Percentiles rank a stretch among this genome's conserved stretches.
Conservation (phyloP, 2,329 filamentous ascomycete genomes). For the Dryadomyces quercus-mongolicae region DNA sequence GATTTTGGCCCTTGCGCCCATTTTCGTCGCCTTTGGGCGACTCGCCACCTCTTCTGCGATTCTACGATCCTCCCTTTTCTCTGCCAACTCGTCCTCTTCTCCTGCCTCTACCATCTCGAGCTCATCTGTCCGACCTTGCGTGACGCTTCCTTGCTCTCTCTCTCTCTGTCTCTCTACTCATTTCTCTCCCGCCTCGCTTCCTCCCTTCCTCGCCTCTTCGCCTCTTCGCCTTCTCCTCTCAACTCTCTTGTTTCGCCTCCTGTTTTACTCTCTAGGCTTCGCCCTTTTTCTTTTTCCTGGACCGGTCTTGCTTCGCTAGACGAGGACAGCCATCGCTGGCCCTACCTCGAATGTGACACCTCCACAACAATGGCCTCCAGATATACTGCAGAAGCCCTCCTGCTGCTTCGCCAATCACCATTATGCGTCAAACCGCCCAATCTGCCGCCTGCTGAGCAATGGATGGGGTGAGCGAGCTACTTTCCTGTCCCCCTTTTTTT, state of each 20-base stretch:
- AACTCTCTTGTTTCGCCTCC: not conserved
- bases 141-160: no score
- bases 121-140: no score
- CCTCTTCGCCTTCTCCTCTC: no score
- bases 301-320: not conserved
- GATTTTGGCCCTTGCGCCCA: not conserved
- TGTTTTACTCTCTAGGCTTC: not conserved
- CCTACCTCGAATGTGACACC: not conserved
- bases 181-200: not conserved
- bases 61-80: not conserved
- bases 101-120: not conserved
- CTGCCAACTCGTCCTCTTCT: not conserved
- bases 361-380: constrained; percentile 36
- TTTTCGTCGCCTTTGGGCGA: not conserved
- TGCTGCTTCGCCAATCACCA: constrained; percentile 67
- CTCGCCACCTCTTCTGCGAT: not conserved
- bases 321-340: not conserved
- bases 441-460: constrained; percentile 78
- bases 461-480: constrained; percentile 74
- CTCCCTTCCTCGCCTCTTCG: not conserved
- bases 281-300: not conserved
- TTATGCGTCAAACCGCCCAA: constrained; percentile 68
- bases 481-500: not conserved
- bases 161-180: not conserved
- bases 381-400: constrained; percentile 68